These are phyloP conservation scores for Colletotrichum melonis DNA, from an alignment of 2,329 filamentous ascomycete species.

Conservation along the genomic window DNA sequence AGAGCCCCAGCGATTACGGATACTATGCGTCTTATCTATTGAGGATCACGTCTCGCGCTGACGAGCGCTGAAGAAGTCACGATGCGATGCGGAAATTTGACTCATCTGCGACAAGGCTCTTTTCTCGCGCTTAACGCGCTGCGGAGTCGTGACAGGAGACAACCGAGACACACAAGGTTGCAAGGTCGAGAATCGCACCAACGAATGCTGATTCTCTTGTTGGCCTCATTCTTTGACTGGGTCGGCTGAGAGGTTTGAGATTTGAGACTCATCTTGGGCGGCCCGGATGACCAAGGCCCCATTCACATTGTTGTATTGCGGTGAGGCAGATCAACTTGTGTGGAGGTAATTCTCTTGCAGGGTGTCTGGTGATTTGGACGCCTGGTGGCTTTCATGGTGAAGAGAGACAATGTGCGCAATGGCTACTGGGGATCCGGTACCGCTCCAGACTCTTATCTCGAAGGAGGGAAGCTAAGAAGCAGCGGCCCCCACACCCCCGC, in stretches of 20 bases:
- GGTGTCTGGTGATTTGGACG: slow-evolving; percentile 32
- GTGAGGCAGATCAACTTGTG: slow-evolving; percentile 28
- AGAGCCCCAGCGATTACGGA: slow-evolving; percentile 1
- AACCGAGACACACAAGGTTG: neutral
- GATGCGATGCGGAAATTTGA: slow-evolving; percentile 26
- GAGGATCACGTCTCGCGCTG: slow-evolving; percentile 26
- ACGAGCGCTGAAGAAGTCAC: slow-evolving; percentile 33
- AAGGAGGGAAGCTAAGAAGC: slow-evolving; percentile 4
- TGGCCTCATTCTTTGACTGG: neutral
- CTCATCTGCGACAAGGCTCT: slow-evolving; percentile 21
- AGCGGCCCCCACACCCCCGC: slow-evolving; percentile 21
- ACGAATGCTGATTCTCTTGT: neutral
- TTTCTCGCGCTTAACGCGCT: slow-evolving; percentile 30
- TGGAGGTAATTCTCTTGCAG: slow-evolving; percentile 20
- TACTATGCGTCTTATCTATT: slow-evolving; percentile 28
- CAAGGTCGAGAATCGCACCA: neutral
- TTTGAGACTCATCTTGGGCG: slow-evolving; percentile 3
- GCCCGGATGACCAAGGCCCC: slow-evolving; percentile 12
- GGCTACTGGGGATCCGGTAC: slow-evolving; percentile 26
- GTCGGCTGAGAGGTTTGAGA: slow-evolving; percentile 11
- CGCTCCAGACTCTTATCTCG: slow-evolving; percentile 31
- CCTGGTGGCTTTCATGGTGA: neutral
- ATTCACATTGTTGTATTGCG: slow-evolving; percentile 16
- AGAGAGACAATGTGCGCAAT: neutral
- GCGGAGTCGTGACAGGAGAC: neutral